phyloP scores from a whole-genome alignment of 2,329 filamentous ascomycete genomes.

The Curvularia spicifera region DNA sequence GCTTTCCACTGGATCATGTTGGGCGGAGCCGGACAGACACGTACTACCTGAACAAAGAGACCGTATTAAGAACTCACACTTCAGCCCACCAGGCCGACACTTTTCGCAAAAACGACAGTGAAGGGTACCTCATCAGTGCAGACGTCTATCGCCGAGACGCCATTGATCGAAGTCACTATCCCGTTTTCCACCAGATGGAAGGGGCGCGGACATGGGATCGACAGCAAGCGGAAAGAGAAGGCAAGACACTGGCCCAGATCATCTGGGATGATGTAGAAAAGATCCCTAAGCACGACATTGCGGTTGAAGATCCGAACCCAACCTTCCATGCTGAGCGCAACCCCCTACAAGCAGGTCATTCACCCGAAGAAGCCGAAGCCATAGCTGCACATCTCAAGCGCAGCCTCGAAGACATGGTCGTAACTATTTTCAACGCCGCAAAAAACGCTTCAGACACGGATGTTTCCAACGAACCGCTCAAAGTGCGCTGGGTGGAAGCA shows the following conservation, averaged over 20 bases:
- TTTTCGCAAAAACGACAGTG: slow-evolving; percentile 73
- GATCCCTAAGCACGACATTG: slow-evolving; percentile 75
- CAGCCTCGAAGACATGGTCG: slow-evolving; percentile 86
- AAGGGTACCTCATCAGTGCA: slow-evolving; percentile 88
- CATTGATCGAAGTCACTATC: slow-evolving; percentile 93
- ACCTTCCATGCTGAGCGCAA: slow-evolving; percentile 79
- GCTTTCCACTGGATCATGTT: slow-evolving; percentile 86
- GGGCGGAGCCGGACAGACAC: slow-evolving; percentile 89
- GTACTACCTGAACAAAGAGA: slow-evolving; percentile 88
- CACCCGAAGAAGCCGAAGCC: slow-evolving; percentile 77
- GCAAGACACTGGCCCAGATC: slow-evolving; percentile 61
- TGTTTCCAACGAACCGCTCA: slow-evolving; percentile 68
- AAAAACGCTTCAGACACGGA: slow-evolving; percentile 63
- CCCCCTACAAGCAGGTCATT: slow-evolving; percentile 80
- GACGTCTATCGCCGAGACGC: slow-evolving; percentile 97
- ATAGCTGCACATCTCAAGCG: slow-evolving; percentile 86
- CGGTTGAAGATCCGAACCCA: slow-evolving; percentile 84
- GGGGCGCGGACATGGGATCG: slow-evolving; percentile 90
- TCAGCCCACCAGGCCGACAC: slow-evolving; percentile 89
- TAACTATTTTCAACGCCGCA: slow-evolving; percentile 84
- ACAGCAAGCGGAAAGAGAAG: slow-evolving; percentile 57
- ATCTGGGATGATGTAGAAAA: slow-evolving; percentile 73
- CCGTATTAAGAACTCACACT: slow-evolving; percentile 89
- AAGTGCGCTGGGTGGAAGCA: slow-evolving; percentile 92
- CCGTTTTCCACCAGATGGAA: slow-evolving; percentile 99